Evolutionary conservation across 2,329 filamentous ascomycete species (phyloP).

Genomic region (Fusarium sp.): DNA sequence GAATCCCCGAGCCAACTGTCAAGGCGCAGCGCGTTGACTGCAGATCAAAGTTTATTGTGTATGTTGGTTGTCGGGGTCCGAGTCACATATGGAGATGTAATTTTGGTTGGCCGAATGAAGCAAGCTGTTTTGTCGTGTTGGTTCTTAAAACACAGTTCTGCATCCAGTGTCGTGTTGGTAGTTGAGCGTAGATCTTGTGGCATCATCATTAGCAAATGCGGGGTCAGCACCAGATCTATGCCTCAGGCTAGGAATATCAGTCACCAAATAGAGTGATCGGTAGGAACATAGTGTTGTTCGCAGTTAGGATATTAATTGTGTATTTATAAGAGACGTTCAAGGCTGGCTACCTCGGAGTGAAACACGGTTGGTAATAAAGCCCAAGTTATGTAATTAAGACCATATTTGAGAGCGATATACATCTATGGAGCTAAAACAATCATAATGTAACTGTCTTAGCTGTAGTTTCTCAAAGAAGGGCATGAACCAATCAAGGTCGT

Average conservation of each 20-base stretch:
- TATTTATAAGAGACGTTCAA: no score
- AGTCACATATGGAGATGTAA: rapidly evolving
- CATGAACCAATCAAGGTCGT: no score
- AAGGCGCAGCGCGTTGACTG: background rate
- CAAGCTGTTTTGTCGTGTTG: background rate
- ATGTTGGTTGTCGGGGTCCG: background rate
- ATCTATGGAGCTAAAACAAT: no score
- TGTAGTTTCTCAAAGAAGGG: no score
- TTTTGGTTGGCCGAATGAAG: background rate
- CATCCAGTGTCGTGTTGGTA: background rate
- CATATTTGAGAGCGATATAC: no score
- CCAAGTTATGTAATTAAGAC: no score
- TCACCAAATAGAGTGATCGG: background rate
- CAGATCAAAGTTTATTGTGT: background rate
- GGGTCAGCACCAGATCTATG: background rate
- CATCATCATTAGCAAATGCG: background rate
- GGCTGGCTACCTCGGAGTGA: no score
- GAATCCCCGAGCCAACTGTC: background rate
- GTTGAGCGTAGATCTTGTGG: background rate
- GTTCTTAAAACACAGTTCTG: background rate
- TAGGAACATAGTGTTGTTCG: background rate
- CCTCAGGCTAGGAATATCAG: background rate
- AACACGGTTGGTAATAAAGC: no score
- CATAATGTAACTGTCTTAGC: no score
- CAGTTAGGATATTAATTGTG: background rate